A percentile compares a stretch with the other conserved stretches of the same genome.
Conservation (phyloP, 2,329 filamentous ascomycete species). For the Verticillium nubilum region DNA sequence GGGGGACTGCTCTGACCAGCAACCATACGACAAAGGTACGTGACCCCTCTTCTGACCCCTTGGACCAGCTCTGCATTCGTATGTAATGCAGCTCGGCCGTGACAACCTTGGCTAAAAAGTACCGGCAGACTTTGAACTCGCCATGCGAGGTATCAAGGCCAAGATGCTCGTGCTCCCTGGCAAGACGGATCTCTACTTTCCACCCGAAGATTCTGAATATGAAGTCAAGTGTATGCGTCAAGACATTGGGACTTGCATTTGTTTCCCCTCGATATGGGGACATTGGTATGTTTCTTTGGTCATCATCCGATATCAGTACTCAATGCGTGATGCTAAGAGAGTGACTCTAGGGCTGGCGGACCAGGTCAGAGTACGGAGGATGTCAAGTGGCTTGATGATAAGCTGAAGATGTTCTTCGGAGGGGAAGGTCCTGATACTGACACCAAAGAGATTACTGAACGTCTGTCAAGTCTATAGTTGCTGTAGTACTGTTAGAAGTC, state of each 20-base stretch:
- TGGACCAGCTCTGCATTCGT: no score
- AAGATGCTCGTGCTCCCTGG: conserved; percentile 65
- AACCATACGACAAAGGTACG: conserved; percentile 48
- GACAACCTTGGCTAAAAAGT: neutral
- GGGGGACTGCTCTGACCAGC: conserved; percentile 63
- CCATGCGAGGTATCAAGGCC: conserved; percentile 65
- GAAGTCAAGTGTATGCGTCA: conserved; percentile 52
- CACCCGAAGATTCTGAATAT: conserved; percentile 71
- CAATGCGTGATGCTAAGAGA: neutral
- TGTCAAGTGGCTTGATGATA: conserved; percentile 64
- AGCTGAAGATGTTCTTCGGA: conserved; percentile 41
- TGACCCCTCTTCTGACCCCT: neutral
- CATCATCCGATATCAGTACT: no score
- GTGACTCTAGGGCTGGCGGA: conserved; percentile 49
- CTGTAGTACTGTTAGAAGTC: no score
- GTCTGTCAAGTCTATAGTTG: no score
- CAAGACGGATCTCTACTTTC: conserved; percentile 76
- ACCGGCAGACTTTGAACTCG: conserved; percentile 53
- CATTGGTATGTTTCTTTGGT: conserved; percentile 25
- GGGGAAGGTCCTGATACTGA: neutral
- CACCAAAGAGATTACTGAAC: no score
- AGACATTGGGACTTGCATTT: conserved; percentile 25
- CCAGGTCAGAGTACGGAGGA: conserved; percentile 68
- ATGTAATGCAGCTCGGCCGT: no score
- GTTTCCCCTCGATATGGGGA: conserved; percentile 36